Evolutionary conservation across 176 grass and related monocot species (phyloP), one percentile per base, ranked within the genome.

Genomic region (Ananas comosus): DNA sequence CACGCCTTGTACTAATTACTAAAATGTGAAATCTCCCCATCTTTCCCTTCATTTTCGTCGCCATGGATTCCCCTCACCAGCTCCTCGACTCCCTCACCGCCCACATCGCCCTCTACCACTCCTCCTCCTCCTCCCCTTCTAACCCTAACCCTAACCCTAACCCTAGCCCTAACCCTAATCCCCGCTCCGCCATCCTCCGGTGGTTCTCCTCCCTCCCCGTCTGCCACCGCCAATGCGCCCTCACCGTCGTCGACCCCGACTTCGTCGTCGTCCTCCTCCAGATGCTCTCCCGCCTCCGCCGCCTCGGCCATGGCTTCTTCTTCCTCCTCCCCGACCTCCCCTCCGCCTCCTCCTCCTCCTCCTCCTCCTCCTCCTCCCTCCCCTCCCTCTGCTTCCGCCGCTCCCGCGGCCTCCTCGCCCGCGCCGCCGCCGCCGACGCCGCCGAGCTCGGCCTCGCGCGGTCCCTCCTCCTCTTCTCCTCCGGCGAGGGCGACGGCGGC

Each of bases 101-200:
- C 5, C 93, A 97, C 80, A 86, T 97, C 82, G 85, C 89, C 69
- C 86, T 97, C 71, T 97, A 89, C 86, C 86, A 92, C 80, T 66
- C 84, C 53, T 65, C 83, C 11, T 65, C 83, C 11, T 76, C 52
- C 73, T 68, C 86, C 80, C 63, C 82, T 50, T 63, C 83, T 10
- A 77, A 54, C 73, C 71, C 86, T 52, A 85, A 68, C 71, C 18
- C 63, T 10, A 48, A 48, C 25, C 25, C 25, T 47, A 67, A 48
- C 74, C 25, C 25, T 47, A 67, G 17, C 74, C 1, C 76, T 18
- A 19, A 22, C 22, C 42, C 79, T 48, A 75, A 69, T 29, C 88
- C 93, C 6, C 89, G 93, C 67, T 48, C 89, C 50, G 70, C 89
- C 64, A 64, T 92, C 78, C 84, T 97, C 79, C 86, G 93, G 53